Percentiles rank a stretch among this genome's conserved stretches.
Conservation (phyloP, 306 rosid genomes). For the Urtica urens region DNA sequence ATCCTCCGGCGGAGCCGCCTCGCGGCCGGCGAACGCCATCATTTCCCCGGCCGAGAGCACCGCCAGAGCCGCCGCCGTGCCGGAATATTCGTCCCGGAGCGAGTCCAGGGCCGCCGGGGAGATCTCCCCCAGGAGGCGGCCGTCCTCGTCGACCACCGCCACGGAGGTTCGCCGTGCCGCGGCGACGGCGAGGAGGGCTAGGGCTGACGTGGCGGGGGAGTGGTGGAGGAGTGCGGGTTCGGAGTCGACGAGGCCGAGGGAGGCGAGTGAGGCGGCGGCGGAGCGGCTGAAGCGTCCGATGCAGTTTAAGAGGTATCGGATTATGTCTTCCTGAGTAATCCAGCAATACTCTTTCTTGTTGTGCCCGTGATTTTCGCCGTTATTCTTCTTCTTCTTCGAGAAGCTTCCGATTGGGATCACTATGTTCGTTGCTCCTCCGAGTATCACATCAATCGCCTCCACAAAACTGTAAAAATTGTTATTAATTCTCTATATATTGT, state of each 20-base stretch:
- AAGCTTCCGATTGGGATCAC: not conserved
- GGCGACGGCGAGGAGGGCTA: constrained; percentile 44
- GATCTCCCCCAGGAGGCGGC: constrained; percentile 59
- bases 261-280: constrained; percentile 34
- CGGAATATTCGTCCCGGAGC: constrained; percentile 48
- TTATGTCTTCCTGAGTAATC: constrained; percentile 77
- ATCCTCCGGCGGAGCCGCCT: constrained; percentile 70
- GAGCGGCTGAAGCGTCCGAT: constrained; percentile 50
- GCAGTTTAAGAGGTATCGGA: constrained; percentile 66
- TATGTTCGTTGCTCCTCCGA: constrained; percentile 7
- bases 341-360: constrained; percentile 50
- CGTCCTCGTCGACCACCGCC: constrained; percentile 44
- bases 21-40: constrained; percentile 52
- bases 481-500: too few species aligned
- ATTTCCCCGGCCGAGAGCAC: constrained; percentile 68
- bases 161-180: constrained; percentile 42
- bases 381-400: constrained; percentile 25
- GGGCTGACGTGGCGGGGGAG: constrained; percentile 49
- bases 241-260: constrained; percentile 41
- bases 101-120: constrained; percentile 53
- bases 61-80: constrained; percentile 35
- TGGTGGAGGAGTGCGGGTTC: constrained; percentile 34
- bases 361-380: constrained; percentile 30
- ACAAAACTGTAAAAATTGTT: constrained; percentile 37
- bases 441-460: constrained; percentile 60